These are phyloP conservation scores for Azolla pinnata DNA, from an alignment of 75 land plant genomes.

Conservation along the genomic window DNA sequence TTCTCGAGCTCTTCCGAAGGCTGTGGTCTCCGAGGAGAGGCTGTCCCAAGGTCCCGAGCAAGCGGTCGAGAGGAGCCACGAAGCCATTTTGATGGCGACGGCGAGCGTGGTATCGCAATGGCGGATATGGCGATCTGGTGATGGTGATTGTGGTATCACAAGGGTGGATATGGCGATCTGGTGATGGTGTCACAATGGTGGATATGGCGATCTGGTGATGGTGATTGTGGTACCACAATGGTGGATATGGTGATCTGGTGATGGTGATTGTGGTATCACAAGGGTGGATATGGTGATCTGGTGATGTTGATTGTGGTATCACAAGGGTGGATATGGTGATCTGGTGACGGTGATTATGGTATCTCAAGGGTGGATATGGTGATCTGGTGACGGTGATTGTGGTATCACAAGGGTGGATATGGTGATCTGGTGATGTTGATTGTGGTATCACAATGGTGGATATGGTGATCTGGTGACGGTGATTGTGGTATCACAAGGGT, in stretches of 20 bases:
- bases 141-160: not conserved
- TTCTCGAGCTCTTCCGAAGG: not conserved
- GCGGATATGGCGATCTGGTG: not conserved
- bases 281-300: no score
- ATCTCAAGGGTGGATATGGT: no score
- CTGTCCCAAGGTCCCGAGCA: slow-evolving; percentile 7
- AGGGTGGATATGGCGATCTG: not conserved
- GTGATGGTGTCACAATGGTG: no score
- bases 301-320: no score
- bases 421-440: not conserved
- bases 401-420: no score
- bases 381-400: no score
- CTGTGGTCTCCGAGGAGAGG: not conserved
- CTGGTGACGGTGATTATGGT: no score
- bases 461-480: not conserved
- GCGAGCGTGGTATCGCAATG: not conserved
- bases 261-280: no score
- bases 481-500: no score
- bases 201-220: not conserved
- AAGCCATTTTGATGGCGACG: not conserved
- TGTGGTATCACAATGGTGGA: not conserved
- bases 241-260: no score
- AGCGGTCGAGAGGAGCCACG: slow-evolving; percentile 2
- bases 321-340: no score
- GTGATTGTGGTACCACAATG: no score